Base-by-base conservation (phyloP, 2,329 filamentous ascomycete genomes). In the Ilyonectria sp. region DNA sequence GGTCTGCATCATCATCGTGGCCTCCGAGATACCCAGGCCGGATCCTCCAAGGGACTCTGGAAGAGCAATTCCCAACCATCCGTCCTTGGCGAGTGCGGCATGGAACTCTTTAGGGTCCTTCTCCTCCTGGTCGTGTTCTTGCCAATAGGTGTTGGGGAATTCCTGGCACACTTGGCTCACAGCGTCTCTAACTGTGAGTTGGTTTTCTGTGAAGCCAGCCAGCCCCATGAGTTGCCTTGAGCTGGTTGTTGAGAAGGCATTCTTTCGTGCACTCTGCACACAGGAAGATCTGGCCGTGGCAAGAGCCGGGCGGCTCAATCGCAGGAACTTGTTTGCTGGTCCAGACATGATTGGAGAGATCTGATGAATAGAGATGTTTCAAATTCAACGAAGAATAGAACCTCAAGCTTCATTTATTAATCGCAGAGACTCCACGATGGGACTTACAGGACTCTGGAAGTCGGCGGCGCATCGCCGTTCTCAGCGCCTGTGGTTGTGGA, bases 1-100 rank as follows among this genome's bases (percentile, higher is more conserved):
- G 2, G 93, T 93, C 75, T 97, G 93, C 85, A 96, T 87, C 93
- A 96, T 95, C 87, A 95, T 93, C 0, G 91, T 93, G 1, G 93
- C 93, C 77, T 96, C 93, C 0, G 92, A 91, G 40, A 97, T 94
- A 9, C 90, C 93, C 9, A 97, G 81, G 0, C 92, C 93, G 1
- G 92, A 87, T 1, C 93, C 94, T 3, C 94, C 93, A 0, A 94
- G 86, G 0, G 88, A 84, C 76, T 94, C 92, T 0, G 93, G 93
- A 4, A 96, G 82, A 0, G 93, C 93, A 71, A 95, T 94, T 3
- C 93, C 93, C 46, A 96, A 87, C 92, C 93, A 96, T 7, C 94
- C 93, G 70, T 91, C 92, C 63, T 89, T 88, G 8, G 93, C 91
- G 9, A 96, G 80, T 0, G 92, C 92, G 0, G 91, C 88, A 77